These are phyloP conservation scores for Spiraea crenata DNA, from an alignment of 331 rosid genomes.

Conservation along the genomic window DNA sequence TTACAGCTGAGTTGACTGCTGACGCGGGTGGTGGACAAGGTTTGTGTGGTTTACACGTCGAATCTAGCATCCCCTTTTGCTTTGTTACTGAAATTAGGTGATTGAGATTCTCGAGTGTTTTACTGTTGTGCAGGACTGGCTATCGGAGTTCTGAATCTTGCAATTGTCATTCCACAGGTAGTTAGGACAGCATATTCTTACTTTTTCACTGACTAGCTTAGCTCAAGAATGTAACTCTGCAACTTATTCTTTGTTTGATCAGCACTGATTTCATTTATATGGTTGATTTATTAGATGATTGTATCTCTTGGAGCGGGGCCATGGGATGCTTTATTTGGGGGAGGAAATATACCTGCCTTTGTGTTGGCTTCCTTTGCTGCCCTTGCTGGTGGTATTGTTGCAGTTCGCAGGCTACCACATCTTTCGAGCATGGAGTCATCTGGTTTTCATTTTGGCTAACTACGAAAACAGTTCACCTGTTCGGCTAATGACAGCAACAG, in stretches of 20 bases:
- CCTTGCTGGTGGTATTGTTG: slow-evolving; percentile 74
- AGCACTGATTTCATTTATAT: slow-evolving; percentile 11
- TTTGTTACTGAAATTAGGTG: slow-evolving; percentile 17
- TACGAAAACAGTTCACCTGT: slow-evolving; percentile 3
- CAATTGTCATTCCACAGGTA: slow-evolving; percentile 98
- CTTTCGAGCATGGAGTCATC: slow-evolving; percentile 52
- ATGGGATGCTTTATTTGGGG: slow-evolving; percentile 95
- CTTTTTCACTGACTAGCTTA: not conserved
- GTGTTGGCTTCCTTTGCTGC: slow-evolving; percentile 76
- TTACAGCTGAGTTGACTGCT: slow-evolving; percentile 89
- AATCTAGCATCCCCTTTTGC: slow-evolving; percentile 18
- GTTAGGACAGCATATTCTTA: slow-evolving; percentile 11
- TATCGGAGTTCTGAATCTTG: slow-evolving; percentile 95
- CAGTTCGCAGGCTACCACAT: slow-evolving; percentile 63
- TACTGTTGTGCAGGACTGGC: slow-evolving; percentile 77
- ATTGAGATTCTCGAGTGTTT: slow-evolving; percentile 28
- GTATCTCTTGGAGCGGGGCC: slow-evolving; percentile 94
- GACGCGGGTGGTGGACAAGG: slow-evolving; percentile 98
- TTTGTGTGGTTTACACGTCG: slow-evolving; percentile 29
- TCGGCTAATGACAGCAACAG: slow-evolving; percentile 27
- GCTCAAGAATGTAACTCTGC: not conserved
- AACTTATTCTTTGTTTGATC: not conserved
- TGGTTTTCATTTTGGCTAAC: slow-evolving; percentile 77
- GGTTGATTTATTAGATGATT: slow-evolving; percentile 57
- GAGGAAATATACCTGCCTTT: slow-evolving; percentile 91